Percentiles rank a stretch among this genome's conserved stretches.
Conservation (phyloP, 495 filamentous ascomycete genomes). For the Hyaloscypha variabilis region DNA sequence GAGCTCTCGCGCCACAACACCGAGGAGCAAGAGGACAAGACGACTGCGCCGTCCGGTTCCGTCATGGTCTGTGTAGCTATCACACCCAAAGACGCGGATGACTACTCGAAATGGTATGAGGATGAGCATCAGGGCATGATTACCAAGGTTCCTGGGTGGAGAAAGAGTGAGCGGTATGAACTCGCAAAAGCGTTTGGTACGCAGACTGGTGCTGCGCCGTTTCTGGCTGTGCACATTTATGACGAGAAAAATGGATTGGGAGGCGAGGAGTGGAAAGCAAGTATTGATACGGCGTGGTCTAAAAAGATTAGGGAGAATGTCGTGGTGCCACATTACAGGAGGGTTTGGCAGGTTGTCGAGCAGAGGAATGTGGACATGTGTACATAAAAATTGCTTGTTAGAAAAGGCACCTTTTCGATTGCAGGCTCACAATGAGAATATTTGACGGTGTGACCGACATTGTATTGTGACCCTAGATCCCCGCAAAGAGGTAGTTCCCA, state of each 20-base stretch:
- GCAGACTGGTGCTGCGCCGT: neutral
- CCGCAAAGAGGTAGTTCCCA: too few relatives aligned
- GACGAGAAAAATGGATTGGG: constrained; percentile 7
- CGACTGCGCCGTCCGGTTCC: neutral
- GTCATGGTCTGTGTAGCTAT: neutral
- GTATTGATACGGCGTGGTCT: neutral
- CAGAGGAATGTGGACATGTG: too few relatives aligned
- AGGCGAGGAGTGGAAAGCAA: neutral
- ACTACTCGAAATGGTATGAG: constrained; percentile 1
- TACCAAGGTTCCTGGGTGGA: neutral
- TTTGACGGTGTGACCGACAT: too few relatives aligned
- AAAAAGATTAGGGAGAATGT: neutral
- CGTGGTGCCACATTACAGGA: neutral
- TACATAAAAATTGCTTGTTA: too few relatives aligned
- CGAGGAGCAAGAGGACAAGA: too few relatives aligned
- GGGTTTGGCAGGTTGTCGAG: constrained; percentile 1
- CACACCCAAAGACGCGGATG: neutral
- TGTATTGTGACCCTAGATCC: too few relatives aligned
- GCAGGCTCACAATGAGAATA: too few relatives aligned
- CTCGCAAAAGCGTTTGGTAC: neutral
- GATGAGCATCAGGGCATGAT: neutral
- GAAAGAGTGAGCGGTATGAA: neutral
- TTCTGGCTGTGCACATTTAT: neutral
- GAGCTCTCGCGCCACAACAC: too few relatives aligned
- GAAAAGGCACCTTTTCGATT: too few relatives aligned